Conservation (phyloP, 1,139 yeast species). For the Geotrichum restrictum region DNA sequence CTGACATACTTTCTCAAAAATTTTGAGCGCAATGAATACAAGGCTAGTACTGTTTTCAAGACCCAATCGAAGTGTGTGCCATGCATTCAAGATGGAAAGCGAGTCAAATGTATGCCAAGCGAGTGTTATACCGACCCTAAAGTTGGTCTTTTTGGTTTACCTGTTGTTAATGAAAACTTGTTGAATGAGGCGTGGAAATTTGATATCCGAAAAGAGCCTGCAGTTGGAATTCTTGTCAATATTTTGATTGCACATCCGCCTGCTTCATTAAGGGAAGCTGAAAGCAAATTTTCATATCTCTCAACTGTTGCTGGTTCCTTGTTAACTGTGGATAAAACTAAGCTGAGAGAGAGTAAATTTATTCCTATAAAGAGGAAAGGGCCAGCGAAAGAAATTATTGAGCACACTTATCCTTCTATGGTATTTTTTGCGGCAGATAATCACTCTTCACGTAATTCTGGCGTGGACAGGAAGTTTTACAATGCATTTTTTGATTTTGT, state of each 20-base stretch:
- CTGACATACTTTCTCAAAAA: constrained; percentile 26
- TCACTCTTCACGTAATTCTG: constrained; percentile 11
- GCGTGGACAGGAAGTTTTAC: constrained; percentile 27
- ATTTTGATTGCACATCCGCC: constrained; percentile 32
- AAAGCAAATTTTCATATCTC: constrained; percentile 34
- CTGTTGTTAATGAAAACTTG: constrained; percentile 32
- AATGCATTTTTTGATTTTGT: constrained; percentile 36
- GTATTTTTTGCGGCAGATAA: constrained; percentile 27
- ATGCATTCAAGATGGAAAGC: constrained; percentile 23
- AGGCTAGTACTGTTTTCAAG: constrained; percentile 22
- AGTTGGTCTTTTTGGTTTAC: constrained; percentile 35
- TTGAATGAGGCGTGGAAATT: constrained; percentile 34
- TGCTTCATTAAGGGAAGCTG: constrained; percentile 25
- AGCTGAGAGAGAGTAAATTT: constrained; percentile 26
- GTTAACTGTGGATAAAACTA: constrained; percentile 24
- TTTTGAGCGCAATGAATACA: constrained; percentile 27
- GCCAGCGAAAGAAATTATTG: constrained; percentile 5
- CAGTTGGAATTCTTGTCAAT: constrained; percentile 26
- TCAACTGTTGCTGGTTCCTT: constrained; percentile 31
- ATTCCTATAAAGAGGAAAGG: constrained; percentile 31
- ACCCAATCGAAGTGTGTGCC: constrained; percentile 30
- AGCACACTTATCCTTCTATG: constrained; percentile 26
- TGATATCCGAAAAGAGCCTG: constrained; percentile 36
- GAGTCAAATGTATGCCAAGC: constrained; percentile 27
- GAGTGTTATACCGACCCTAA: constrained; percentile 32